Evolutionary conservation across 2,329 filamentous ascomycete genomes (phyloP).

Genomic region (Penicillium sp.): DNA sequence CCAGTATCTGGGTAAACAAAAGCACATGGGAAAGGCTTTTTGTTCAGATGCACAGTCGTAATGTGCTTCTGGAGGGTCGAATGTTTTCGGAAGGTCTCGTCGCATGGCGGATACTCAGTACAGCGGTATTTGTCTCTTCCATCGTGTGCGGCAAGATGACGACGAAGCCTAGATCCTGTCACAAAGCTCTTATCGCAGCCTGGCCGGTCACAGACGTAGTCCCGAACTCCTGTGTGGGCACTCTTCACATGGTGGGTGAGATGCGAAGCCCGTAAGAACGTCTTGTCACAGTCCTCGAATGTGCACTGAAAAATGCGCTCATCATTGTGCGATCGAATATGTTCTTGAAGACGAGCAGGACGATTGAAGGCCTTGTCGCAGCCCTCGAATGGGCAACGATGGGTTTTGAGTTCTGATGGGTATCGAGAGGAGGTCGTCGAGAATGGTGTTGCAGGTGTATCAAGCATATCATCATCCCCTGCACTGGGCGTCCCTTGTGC

Average conservation of each 20-base stretch:
- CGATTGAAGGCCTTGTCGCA: conserved; percentile 85
- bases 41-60: conserved; percentile 65
- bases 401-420: conserved; percentile 69
- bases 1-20: conserved; percentile 52
- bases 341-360: conserved; percentile 70
- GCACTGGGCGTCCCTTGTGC: conserved; percentile 27
- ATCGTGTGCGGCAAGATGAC: conserved; percentile 73
- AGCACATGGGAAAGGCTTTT: conserved; percentile 66
- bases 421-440: conserved; percentile 46
- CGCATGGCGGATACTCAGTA: conserved; percentile 63
- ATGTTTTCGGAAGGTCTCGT: conserved; percentile 77
- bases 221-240: conserved; percentile 66
- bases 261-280: conserved; percentile 81
- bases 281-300: conserved; percentile 68
- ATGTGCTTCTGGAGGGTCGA: conserved; percentile 81
- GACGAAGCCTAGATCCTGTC: conserved; percentile 69
- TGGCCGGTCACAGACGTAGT: conserved; percentile 65
- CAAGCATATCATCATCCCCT: conserved; percentile 32
- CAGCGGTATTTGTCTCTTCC: conserved; percentile 72
- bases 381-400: conserved; percentile 65
- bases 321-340: conserved; percentile 78
- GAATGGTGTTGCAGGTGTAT: conserved; percentile 49
- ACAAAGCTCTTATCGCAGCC: conserved; percentile 76
- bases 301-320: conserved; percentile 73
- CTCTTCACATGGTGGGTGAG: conserved; percentile 79